These are phyloP conservation scores for Pichia kluyveri DNA, from an alignment of 805 yeast genomes.

Conservation along the genomic window DNA sequence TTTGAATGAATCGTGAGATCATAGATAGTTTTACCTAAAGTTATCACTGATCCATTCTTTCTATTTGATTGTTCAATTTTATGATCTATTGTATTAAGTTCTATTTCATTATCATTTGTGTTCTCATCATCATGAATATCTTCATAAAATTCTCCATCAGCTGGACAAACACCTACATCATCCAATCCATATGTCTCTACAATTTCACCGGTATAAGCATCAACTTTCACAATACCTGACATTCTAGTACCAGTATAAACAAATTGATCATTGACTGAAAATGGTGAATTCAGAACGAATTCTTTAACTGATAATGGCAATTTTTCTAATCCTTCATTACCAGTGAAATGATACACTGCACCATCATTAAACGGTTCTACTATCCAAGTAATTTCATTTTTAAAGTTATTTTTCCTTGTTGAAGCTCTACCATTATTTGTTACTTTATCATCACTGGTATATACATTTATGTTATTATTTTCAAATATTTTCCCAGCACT, in stretches of 20 bases:
- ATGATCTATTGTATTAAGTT: neutral
- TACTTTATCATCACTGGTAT: neutral
- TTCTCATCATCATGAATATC: neutral
- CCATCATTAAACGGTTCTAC: conserved; percentile 91
- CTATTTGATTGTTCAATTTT: conserved; percentile 3
- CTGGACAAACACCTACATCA: neutral
- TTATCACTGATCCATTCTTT: conserved; percentile 28
- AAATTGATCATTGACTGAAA: conserved; percentile 72
- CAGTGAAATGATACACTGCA: conserved; percentile 68
- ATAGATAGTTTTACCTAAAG: conserved; percentile 65
- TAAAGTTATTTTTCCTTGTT: neutral
- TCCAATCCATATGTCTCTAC: conserved; percentile 48
- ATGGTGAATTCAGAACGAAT: conserved; percentile 76
- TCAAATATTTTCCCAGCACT: neutral
- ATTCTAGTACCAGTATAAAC: conserved; percentile 79
- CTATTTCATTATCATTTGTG: neutral
- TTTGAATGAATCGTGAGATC: conserved; percentile 71
- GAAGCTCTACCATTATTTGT: neutral
- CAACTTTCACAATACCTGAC: conserved; percentile 67
- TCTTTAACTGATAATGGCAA: conserved; percentile 75
- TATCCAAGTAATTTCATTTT: conserved; percentile 53
- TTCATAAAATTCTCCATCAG: neutral
- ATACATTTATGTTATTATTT: neutral
- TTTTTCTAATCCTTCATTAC: conserved; percentile 64
- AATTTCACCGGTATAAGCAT: conserved; percentile 67